Base-by-base conservation (phyloP, 2,329 filamentous ascomycete genomes). In the Davidsoniella eucalypti region DNA sequence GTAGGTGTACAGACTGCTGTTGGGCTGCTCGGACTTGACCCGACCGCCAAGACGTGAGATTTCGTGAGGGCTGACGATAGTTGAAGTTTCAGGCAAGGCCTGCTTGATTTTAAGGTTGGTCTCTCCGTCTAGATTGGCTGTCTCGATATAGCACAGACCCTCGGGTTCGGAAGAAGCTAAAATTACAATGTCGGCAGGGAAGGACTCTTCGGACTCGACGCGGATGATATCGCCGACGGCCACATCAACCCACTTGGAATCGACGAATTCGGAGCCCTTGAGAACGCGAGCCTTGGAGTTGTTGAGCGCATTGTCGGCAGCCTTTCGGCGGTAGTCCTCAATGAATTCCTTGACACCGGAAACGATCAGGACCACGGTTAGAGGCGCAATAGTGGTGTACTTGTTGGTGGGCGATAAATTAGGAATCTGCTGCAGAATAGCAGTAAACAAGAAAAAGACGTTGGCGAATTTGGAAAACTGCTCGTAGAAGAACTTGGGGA, bases 381-480 rank as follows among this genome's bases (percentile, higher is more conserved):
- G 74, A n/a, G 92, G 92, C 5, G 84, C 90, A 61, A 98, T 95
- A 37, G 93, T 98, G 5, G 92, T 98, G 62, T 88, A 98, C 65
- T 74, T 77, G 67, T 95, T 96, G 8, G 92, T 98, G 6, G 93
- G 92, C 33, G 88, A 94, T 54, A 98, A 82, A 56, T 84, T 82
- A 18, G 92, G 92, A 54, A 98, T 94, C 64, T 98, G 92, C 69
- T 98, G 92, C 43, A 98, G 69, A 39, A 78, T 81, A 14, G 92
- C 88, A 37, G 92, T 98, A 65, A 98, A 96, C 63, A 98, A 76
- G 83, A 98, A 98, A 72, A 98, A 98, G 61, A 98, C 67, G 67
- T 98, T 98, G 70, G 92, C 92, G 66, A 95, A 94, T 71, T 95
- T 98, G 54, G 88, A 95, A 68, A 98, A 98, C 64, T 98, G 92